Conservation (phyloP, 2,329 filamentous ascomycete genomes). For the Leptosphaerulina australis region DNA sequence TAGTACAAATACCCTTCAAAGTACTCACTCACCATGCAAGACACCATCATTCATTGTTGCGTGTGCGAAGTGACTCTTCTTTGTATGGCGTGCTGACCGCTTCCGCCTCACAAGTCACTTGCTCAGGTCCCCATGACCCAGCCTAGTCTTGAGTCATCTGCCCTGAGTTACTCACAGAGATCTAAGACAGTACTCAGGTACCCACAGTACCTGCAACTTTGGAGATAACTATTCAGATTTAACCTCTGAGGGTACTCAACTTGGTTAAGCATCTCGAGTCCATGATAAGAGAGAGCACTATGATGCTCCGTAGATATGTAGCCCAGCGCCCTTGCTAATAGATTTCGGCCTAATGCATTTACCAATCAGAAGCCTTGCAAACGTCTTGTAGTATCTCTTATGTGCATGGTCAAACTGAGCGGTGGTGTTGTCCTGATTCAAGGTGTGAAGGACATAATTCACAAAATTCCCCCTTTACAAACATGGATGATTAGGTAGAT, state of each 20-base stretch:
- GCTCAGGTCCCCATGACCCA: slow-evolving; percentile 37
- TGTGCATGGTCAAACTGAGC: background rate
- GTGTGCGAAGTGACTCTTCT: slow-evolving; percentile 30
- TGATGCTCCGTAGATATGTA: background rate
- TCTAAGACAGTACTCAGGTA: background rate
- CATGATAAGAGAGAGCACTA: background rate
- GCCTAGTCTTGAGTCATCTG: slow-evolving; percentile 27
- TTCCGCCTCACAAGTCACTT: slow-evolving; percentile 37
- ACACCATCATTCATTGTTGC: slow-evolving; percentile 27
- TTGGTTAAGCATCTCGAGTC: background rate
- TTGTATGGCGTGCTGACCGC: slow-evolving; percentile 40
- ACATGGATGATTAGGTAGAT: background rate
- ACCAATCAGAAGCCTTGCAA: background rate
- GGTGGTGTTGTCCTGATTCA: background rate
- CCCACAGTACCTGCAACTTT: no score
- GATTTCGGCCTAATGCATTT: no score
- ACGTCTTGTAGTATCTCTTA: background rate
- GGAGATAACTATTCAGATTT: background rate
- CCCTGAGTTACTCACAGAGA: slow-evolving; percentile 2
- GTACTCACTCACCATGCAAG: slow-evolving; percentile 20
- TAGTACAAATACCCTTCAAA: slow-evolving; percentile 13
- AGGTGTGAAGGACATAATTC: background rate
- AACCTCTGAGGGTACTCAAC: background rate
- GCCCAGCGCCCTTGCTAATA: background rate
- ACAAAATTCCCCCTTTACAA: background rate